Percentiles rank a stretch among this genome's conserved stretches.
Evolutionary conservation across 139 green algal species (phyloP).

Genomic region (Chlamydomonas applanata): DNA sequence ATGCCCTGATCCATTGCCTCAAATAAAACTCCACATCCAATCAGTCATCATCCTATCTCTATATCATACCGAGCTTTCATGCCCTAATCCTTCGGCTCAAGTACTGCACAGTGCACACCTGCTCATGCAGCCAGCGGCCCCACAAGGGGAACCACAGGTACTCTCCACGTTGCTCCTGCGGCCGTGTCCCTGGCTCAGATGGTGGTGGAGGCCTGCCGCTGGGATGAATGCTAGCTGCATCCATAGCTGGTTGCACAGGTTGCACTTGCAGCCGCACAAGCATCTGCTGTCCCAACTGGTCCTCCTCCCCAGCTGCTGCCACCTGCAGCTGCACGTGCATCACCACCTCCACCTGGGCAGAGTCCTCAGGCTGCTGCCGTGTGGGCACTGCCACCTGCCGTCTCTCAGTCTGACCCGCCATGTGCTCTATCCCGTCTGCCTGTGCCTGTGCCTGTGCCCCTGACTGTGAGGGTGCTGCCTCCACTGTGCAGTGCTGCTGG

Average conservation of each 20-base stretch:
- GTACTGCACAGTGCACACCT: background rate
- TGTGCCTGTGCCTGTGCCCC: background rate
- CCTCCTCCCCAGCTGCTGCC: background rate
- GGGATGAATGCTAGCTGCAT: no score
- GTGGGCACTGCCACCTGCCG: no score
- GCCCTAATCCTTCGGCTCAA: background rate
- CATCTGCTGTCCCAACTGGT: background rate
- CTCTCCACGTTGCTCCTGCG: no score
- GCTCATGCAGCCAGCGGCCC: background rate
- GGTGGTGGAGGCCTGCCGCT: no score
- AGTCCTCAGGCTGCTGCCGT: no score
- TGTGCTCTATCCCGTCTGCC: background rate
- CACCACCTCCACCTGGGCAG: no score
- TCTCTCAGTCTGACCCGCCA: background rate
- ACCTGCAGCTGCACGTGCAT: background rate
- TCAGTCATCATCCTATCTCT: background rate
- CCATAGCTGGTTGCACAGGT: background rate
- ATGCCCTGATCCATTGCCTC: background rate
- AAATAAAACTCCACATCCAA: background rate
- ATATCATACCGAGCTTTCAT: background rate
- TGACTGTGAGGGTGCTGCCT: background rate
- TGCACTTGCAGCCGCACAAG: background rate
- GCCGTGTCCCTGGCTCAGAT: no score
- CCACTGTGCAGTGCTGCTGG: background rate
- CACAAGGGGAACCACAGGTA: conserved; percentile 3